A percentile compares a stretch with the other conserved stretches of the same genome.
Conservation (phyloP, 2,329 filamentous ascomycete genomes). For the Fusarium tuaranense region DNA sequence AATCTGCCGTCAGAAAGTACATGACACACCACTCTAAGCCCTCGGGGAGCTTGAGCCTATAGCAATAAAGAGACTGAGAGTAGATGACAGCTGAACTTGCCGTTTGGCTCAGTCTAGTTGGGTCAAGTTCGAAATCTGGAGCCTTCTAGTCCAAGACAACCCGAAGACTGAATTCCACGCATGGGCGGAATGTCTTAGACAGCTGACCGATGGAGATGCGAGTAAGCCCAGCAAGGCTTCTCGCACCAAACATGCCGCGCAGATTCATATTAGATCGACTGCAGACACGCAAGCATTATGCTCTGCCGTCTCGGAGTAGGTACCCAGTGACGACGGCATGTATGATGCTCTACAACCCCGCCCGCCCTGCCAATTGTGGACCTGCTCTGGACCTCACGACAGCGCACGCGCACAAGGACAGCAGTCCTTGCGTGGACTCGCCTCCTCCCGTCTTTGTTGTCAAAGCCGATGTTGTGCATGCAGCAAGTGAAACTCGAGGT, state of each 20-base stretch:
- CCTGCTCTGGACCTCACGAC: neutral
- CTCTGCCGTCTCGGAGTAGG: neutral
- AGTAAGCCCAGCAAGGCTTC: neutral
- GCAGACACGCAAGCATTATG: neutral
- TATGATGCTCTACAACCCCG: neutral
- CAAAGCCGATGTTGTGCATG: conserved; percentile 6
- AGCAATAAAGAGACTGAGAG: neutral
- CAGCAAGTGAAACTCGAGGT: conserved; percentile 4
- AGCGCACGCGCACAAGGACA: conserved; percentile 13
- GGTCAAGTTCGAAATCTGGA: neutral
- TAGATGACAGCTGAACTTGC: neutral
- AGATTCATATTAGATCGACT: neutral
- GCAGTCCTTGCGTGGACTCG: conserved; percentile 17
- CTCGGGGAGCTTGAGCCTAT: neutral
- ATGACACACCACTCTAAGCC: neutral
- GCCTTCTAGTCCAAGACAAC: neutral
- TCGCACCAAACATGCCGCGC: neutral
- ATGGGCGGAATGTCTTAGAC: neutral
- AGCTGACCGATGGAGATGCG: neutral
- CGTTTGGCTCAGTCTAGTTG: neutral
- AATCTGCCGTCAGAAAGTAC: too few species aligned
- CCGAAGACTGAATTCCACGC: neutral
- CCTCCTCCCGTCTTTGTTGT: conserved; percentile 3
- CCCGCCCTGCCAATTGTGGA: neutral
- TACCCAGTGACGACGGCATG: neutral